These are phyloP conservation scores for Pythium monospermum DNA, from an alignment of 352 stramenopile genomes.

Conservation along the genomic window DNA sequence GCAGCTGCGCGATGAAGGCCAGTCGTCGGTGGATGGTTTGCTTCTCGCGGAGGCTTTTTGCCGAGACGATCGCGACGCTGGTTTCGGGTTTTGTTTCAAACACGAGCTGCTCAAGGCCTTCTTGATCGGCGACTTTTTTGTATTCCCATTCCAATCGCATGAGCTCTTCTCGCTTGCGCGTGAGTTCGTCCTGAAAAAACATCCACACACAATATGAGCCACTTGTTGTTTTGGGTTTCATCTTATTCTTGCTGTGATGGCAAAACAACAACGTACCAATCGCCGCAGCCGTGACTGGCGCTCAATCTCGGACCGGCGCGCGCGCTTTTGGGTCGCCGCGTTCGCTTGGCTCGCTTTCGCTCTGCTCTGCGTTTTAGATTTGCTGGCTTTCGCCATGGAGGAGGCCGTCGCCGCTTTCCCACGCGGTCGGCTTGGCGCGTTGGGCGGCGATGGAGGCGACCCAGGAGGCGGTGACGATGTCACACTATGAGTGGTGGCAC, in stretches of 20 bases:
- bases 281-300: constrained; percentile 49
- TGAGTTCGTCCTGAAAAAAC: constrained; percentile 43
- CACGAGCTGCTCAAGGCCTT: constrained; percentile 19
- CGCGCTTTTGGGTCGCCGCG: constrained; percentile 25
- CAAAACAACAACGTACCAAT: constrained; percentile 18
- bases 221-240: too few species aligned
- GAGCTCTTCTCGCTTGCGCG: constrained; percentile 50
- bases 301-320: constrained; percentile 56
- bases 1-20: constrained; percentile 30
- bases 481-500: too few species aligned
- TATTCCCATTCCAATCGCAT: constrained; percentile 42
- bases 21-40: constrained; percentile 31
- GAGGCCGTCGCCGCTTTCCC: too few species aligned
- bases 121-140: constrained; percentile 20
- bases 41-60: constrained; percentile 23
- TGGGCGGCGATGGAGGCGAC: too few species aligned
- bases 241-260: too few species aligned
- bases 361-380: too few species aligned
- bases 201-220: too few species aligned
- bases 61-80: constrained; percentile 28
- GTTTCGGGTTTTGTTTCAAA: too few species aligned
- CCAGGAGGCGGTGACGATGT: too few species aligned
- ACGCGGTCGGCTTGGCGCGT: too few species aligned
- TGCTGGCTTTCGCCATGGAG: too few species aligned
- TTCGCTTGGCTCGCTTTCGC: constrained; percentile 12